These are phyloP conservation scores for Didymella pomorum DNA, from an alignment of 2,329 filamentous ascomycete genomes.

Conservation along the genomic window DNA sequence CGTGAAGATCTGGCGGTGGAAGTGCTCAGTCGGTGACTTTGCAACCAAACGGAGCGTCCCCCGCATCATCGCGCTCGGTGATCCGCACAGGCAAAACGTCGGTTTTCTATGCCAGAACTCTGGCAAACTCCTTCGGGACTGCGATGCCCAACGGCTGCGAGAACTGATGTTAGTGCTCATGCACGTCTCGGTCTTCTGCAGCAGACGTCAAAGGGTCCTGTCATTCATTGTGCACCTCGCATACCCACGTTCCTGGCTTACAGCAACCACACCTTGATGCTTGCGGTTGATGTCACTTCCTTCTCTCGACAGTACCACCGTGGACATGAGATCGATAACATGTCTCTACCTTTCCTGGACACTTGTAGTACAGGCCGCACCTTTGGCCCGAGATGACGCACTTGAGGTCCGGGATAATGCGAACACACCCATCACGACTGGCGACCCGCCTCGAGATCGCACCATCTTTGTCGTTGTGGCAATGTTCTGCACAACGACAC, in stretches of 20 bases:
- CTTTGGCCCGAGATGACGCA: constrained; percentile 1
- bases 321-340: constrained; percentile 3
- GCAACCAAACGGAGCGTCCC: constrained; percentile 3
- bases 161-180: constrained; percentile 1
- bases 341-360: constrained; percentile 2
- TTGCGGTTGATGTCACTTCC: background rate
- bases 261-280: constrained; percentile 1
- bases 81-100: constrained; percentile 12
- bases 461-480: constrained; percentile 24
- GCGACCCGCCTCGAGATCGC: constrained; percentile 24
- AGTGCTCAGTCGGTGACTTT: background rate
- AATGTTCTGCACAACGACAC: constrained; percentile 21
- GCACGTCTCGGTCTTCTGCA: constrained; percentile 1
- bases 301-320: background rate
- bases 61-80: constrained; percentile 8
- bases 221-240: constrained; percentile 6
- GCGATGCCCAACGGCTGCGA: background rate
- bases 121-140: background rate
- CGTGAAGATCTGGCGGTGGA: constrained; percentile 8
- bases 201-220: background rate
- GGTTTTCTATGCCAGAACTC: background rate
- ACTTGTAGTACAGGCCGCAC: constrained; percentile 9
- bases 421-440: constrained; percentile 16
- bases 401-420: constrained; percentile 11
- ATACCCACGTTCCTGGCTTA: background rate